Conservation (phyloP, 768 basidiomycete species). For the Amyloporia xantha region DNA sequence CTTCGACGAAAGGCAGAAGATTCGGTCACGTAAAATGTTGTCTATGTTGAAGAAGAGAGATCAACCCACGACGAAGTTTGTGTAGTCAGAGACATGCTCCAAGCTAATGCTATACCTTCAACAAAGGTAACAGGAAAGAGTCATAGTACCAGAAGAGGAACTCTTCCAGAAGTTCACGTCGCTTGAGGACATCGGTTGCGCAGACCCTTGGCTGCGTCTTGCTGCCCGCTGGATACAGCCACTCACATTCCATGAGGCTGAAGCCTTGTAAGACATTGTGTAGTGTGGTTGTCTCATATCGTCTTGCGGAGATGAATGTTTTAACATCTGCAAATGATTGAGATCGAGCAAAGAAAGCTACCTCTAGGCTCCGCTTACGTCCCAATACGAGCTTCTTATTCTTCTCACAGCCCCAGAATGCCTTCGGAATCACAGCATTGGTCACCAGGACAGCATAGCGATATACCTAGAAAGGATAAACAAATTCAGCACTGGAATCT, state of each 20-base stretch:
- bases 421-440: slow-evolving; percentile 61
- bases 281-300: slow-evolving; percentile 76
- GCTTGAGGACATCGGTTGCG: slow-evolving; percentile 65
- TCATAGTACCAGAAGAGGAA: slow-evolving; percentile 96
- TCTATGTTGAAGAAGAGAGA: too few relatives aligned
- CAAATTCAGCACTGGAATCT: too few relatives aligned
- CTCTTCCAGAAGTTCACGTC: slow-evolving; percentile 77
- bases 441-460: slow-evolving; percentile 60
- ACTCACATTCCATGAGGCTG: slow-evolving; percentile 66
- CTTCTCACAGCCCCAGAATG: slow-evolving; percentile 68
- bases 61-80: too few relatives aligned
- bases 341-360: background rate
- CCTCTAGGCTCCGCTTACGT: slow-evolving; percentile 40
- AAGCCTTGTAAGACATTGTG: slow-evolving; percentile 77
- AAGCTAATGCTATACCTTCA: slow-evolving; percentile 48
- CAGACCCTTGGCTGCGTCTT: slow-evolving; percentile 42
- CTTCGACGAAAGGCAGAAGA: slow-evolving; percentile 79
- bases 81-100: too few relatives aligned
- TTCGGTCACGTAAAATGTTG: slow-evolving; percentile 91
- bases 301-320: slow-evolving; percentile 63
- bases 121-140: slow-evolving; percentile 68
- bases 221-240: slow-evolving; percentile 50
- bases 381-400: slow-evolving; percentile 57
- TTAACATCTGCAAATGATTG: slow-evolving; percentile 55
- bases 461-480: slow-evolving; percentile 64